A percentile compares a stretch with the other conserved stretches of the same genome.
Conservation (phyloP, 805 yeast genomes). For the Candida sanyiensis region DNA sequence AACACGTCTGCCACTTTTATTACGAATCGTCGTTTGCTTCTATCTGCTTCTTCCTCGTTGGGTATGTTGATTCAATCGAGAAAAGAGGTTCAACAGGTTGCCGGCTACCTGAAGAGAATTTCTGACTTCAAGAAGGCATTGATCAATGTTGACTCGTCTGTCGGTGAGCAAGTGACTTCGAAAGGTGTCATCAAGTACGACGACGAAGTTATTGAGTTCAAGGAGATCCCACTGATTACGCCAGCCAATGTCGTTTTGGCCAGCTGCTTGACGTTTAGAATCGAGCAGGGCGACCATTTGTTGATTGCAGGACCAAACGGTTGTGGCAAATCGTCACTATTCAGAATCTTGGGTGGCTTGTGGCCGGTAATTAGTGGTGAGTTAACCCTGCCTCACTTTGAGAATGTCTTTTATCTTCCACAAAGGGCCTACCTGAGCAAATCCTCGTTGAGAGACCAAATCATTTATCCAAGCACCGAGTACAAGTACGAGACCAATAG, state of each 20-base stretch:
- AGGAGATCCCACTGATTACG: slow-evolving; percentile 73
- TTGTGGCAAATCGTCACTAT: slow-evolving; percentile 89
- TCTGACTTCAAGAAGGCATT: slow-evolving; percentile 63
- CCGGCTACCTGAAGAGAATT: slow-evolving; percentile 76
- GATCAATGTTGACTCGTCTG: slow-evolving; percentile 36
- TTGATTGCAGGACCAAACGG: slow-evolving; percentile 95
- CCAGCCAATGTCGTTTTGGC: slow-evolving; percentile 77
- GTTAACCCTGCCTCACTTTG: slow-evolving; percentile 57
- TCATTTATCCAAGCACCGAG: slow-evolving; percentile 80
- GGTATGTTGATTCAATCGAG: slow-evolving; percentile 83
- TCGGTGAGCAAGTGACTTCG: slow-evolving; percentile 17
- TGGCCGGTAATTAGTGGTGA: slow-evolving; percentile 72
- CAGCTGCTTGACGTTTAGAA: slow-evolving; percentile 58
- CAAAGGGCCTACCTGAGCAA: slow-evolving; percentile 79
- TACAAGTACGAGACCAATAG: slow-evolving; percentile 40
- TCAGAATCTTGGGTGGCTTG: slow-evolving; percentile 84
- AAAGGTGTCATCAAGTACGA: slow-evolving; percentile 37
- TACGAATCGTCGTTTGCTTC: slow-evolving; percentile 76
- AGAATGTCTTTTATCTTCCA: slow-evolving; percentile 80
- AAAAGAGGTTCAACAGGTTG: slow-evolving; percentile 74
- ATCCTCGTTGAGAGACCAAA: slow-evolving; percentile 72
- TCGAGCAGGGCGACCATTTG: slow-evolving; percentile 77
- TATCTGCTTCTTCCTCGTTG: slow-evolving; percentile 82
- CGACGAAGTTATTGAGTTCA: slow-evolving; percentile 60
- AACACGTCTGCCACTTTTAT: slow-evolving; percentile 75